Evolutionary conservation across 108 stramenopile species (phyloP), one percentile per base, ranked within the genome.

Genomic region (Mediolabrus comicus): DNA sequence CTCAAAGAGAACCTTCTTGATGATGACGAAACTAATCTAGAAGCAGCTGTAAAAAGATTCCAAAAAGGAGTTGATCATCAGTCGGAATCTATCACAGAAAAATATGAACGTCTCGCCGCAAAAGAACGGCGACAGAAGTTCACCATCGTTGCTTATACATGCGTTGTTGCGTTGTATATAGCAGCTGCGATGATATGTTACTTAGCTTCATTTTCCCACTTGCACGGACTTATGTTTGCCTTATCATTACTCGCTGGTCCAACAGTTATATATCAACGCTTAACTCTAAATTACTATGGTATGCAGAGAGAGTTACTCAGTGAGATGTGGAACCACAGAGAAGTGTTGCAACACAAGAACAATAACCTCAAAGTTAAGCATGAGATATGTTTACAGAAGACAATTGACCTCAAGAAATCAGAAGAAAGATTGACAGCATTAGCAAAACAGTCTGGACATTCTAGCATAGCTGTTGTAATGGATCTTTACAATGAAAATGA

Each of bases 221-320:
- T 53, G 7, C 24, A 52, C 25, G 52, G 31, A 19, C 1, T 65
- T 17, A 32, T 65, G 51, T 65, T 65, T 33, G 26, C 49, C 5
- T 16, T 53, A 16, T 65, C 64, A 19, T 10, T 65, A n/a, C 3
- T 65, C 11, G 24, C 14, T 0, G 64, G 64, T 17, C 64, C 64
- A 33, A 17, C 30, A 29, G 49, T 65, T 29, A 4, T 65, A 3
- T 52, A 65, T 49, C 64, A 53, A 33, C 64, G 64, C 54, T 27
- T 57, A 73, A 57, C 62, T 63, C 49, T 36, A 31, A 49, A 63
- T 53, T 71, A 49, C 52, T 30, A 35, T 25, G 5, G 22, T 34
- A 5, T 36, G 17, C 28, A 64, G 53, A 60, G 76, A 59, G 76
- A 77, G 56, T 52, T 29, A 33, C 54, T 67, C 35, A 55, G 49